Percentiles rank a stretch among this genome's conserved stretches.
phyloP scores from a whole-genome alignment of 331 rosid species.

The Acacia pycnantha region DNA sequence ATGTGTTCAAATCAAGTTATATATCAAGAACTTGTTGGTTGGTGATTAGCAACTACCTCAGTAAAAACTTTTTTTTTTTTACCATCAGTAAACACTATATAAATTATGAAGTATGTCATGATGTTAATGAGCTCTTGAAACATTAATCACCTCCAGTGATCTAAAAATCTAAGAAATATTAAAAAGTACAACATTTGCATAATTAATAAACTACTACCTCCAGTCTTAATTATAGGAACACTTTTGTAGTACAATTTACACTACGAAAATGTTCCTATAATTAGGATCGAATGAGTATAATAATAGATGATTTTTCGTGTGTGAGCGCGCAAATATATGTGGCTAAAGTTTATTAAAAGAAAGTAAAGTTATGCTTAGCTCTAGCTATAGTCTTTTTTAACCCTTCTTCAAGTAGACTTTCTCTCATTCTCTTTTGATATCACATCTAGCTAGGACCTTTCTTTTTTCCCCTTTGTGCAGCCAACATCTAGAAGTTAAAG shows the following conservation, averaged over 20 bases:
- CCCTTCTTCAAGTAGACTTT: neutral
- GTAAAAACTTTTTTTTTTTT: too few relatives aligned
- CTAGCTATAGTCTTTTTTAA: neutral
- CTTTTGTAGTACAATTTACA: too few relatives aligned
- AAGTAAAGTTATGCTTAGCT: neutral
- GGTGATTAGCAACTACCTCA: neutral
- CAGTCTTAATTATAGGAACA: too few relatives aligned
- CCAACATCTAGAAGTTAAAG: neutral
- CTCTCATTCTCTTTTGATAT: neutral
- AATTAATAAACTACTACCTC: too few relatives aligned
- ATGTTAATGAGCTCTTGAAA: neutral
- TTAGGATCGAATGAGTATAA: too few relatives aligned
- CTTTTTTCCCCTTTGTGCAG: neutral
- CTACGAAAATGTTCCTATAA: too few relatives aligned
- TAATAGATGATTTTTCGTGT: neutral
- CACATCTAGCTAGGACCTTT: neutral
- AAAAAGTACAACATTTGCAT: neutral
- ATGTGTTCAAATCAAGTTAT: too few relatives aligned
- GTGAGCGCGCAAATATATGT: neutral
- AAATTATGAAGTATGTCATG: neutral
- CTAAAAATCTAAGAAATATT: neutral
- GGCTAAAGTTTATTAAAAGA: neutral
- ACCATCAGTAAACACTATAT: neutral
- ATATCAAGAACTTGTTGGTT: neutral
- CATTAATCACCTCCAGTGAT: neutral